Percentiles rank a stretch among this genome's conserved stretches.
Conservation (phyloP, 176 grass and related monocot genomes). For the Melocanna baccifera region DNA sequence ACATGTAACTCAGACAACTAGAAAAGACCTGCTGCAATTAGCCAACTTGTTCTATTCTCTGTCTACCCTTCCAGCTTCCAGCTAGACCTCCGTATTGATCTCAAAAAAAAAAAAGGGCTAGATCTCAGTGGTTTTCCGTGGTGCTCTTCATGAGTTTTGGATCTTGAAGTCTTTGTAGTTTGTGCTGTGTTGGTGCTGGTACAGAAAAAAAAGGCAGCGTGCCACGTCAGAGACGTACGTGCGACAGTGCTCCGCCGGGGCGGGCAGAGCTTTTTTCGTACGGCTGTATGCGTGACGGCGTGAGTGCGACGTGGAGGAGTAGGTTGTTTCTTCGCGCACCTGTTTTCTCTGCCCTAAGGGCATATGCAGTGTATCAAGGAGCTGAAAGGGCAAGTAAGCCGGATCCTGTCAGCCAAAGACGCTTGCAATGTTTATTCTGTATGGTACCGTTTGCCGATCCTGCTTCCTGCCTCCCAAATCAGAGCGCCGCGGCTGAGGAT, state of each 20-base stretch:
- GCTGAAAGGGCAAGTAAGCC: no score
- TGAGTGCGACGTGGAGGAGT: neutral
- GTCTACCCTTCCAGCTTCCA: neutral
- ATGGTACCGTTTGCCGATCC: no score
- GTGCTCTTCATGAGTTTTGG: neutral
- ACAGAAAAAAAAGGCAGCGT: neutral
- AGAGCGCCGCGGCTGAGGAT: no score
- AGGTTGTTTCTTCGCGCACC: no score
- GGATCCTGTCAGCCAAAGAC: no score
- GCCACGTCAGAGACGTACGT: slow-evolving; percentile 18
- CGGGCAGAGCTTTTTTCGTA: neutral
- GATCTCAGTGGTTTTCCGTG: neutral
- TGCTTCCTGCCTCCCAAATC: no score
- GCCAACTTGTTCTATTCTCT: neutral
- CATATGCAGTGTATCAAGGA: no score
- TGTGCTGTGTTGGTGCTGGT: neutral
- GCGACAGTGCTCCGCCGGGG: neutral
- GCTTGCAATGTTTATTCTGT: no score
- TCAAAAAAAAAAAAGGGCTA: no score
- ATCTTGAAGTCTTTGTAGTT: neutral
- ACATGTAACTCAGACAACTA: neutral
- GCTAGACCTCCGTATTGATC: no score
- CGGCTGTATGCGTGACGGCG: neutral
- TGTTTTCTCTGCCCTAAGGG: no score
- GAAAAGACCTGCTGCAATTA: slow-evolving; percentile 3